Evolutionary conservation across 2,329 filamentous ascomycete species (phyloP).

Genomic region (Fusarium tricinctum): DNA sequence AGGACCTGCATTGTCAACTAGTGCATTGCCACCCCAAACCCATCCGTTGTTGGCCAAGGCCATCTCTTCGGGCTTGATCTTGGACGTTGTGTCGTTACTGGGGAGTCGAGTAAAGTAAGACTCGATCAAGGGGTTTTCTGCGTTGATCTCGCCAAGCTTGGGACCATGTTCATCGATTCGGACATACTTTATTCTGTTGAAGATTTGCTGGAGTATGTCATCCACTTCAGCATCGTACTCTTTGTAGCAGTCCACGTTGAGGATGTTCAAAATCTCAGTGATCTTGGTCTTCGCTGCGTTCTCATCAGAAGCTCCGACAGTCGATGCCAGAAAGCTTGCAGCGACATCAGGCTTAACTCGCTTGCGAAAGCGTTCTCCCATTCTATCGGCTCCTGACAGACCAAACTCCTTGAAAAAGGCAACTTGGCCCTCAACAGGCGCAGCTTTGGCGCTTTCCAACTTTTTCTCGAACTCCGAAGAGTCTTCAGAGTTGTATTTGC

Average conservation of each 20-base stretch:
- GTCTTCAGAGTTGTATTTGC: slow-evolving; percentile 67
- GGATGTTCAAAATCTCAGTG: slow-evolving; percentile 78
- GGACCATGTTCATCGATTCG: slow-evolving; percentile 94
- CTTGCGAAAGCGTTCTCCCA: slow-evolving; percentile 85
- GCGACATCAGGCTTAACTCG: slow-evolving; percentile 76
- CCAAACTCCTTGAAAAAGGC: slow-evolving; percentile 77
- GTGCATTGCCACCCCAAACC: slow-evolving; percentile 97
- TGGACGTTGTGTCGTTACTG: slow-evolving; percentile 80
- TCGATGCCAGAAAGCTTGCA: slow-evolving; percentile 66
- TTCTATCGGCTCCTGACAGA: slow-evolving; percentile 76
- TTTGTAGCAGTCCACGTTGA: slow-evolving; percentile 90
- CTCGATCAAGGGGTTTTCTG: slow-evolving; percentile 87
- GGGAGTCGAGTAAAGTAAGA: slow-evolving; percentile 94
- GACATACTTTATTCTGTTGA: slow-evolving; percentile 94
- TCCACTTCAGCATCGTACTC: slow-evolving; percentile 90
- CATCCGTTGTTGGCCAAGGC: slow-evolving; percentile 96
- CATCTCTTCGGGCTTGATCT: slow-evolving; percentile 81
- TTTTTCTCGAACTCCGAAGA: slow-evolving; percentile 51
- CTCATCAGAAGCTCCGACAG: slow-evolving; percentile 73
- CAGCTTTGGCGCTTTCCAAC: slow-evolving; percentile 63
- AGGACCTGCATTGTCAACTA: slow-evolving; percentile 93
- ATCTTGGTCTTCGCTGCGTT: slow-evolving; percentile 69
- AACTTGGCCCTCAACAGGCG: slow-evolving; percentile 65
- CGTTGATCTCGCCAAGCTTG: slow-evolving; percentile 82
- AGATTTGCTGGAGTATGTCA: slow-evolving; percentile 90